Base-by-base conservation (phyloP, 2,329 filamentous ascomycete species). In the Hymenoscyphus infarciens region DNA sequence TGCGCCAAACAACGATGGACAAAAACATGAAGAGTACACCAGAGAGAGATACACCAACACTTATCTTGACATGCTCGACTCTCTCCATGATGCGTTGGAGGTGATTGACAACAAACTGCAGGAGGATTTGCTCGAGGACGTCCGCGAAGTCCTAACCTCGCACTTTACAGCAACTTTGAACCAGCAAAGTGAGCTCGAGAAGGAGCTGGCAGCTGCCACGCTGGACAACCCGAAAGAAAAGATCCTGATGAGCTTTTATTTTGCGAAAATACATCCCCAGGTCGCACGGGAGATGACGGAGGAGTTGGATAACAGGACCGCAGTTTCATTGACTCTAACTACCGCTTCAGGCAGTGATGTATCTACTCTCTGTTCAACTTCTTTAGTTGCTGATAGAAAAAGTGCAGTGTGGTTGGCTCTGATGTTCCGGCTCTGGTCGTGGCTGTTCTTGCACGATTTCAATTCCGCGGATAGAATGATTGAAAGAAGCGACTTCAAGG, bases 401-500 rank as follows among this genome's bases (percentile, higher is more conserved):
- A 57, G 57, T 39, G 62, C 62, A 3, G 33, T 63, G 15, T 63
- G 62, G 62, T 31, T 63, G 16, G 64, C 57, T 31, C 69, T 71
- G 58, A 71, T 70, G 42, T 66, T 59, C 65, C 69, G 68, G n/a
- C 68, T 63, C 39, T 61, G 57, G 60, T 67, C 69, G 22, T 66
- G 70, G 27, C 66, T 67, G 11, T 67, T 61, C 33, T 35, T 63
- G 42, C 62, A 63, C 54, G 62, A 63, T 29, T 63, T 63, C 39
- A 61, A 63, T n/a, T 49, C 62, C 1, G 33, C 57, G 13, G 62
- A 63, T 33, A 45, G 42, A 39, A 63, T 63, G 62, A 61, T 63
- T 38, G 62, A 63, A 31, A 33, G 62, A 19, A 61, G 38, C 31
- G 62, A 63, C 29, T 52, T 63, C 31, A 45, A 29, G 22, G 31